Conservation (phyloP, 495 filamentous ascomycete species). For the Chaetomium fimeti region DNA sequence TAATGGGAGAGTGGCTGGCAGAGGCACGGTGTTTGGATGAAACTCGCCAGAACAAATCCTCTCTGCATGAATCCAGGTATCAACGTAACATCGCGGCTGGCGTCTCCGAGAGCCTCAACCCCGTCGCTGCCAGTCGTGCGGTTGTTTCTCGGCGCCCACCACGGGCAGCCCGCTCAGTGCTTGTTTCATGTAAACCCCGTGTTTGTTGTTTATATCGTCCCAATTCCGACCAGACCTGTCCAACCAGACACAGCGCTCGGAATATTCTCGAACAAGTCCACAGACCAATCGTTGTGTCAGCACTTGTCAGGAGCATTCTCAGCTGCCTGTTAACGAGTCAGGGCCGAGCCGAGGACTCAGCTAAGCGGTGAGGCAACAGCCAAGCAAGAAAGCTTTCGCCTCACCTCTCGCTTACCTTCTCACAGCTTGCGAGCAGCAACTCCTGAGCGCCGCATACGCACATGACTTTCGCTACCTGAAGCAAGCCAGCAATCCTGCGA, state of each 20-base stretch:
- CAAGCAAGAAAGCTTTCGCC: not conserved
- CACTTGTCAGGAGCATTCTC: not conserved
- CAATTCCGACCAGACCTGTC: constrained; percentile 17
- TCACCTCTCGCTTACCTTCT: constrained; percentile 1
- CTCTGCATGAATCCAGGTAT: not conserved
- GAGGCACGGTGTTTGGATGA: constrained; percentile 16
- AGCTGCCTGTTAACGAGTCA: too few relatives aligned
- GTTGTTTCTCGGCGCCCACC: constrained; percentile 2
- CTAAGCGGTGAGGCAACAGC: not conserved
- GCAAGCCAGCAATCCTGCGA: not conserved
- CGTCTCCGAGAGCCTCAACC: not conserved
- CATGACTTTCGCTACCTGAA: not conserved
- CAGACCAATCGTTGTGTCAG: not conserved
- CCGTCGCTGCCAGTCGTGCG: not conserved
- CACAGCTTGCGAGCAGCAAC: not conserved
- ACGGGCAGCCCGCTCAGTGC: not conserved
- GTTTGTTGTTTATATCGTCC: constrained; percentile 17
- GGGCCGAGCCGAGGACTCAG: not conserved
- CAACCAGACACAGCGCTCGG: constrained; percentile 14
- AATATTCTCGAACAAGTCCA: not conserved
- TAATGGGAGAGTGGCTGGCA: constrained; percentile 1
- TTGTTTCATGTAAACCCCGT: constrained; percentile 30
- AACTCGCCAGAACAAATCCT: constrained; percentile 11
- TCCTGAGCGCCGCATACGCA: not conserved
- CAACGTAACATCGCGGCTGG: not conserved